phyloP scores from a whole-genome alignment of 345 rosid species.

The Hibiscus syriacus region DNA sequence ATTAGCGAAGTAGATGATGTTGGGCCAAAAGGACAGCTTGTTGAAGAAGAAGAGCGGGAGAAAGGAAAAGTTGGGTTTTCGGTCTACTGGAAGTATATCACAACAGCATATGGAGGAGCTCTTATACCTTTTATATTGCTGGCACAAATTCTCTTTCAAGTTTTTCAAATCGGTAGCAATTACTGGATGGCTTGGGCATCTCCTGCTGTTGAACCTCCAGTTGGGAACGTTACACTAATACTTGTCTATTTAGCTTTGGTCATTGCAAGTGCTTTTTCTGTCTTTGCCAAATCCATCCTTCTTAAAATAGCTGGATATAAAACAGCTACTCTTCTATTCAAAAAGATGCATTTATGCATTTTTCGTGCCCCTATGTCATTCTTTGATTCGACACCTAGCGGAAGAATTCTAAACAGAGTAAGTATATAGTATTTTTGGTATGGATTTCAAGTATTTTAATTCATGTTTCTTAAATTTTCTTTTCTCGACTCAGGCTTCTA shows the following conservation, averaged over 20 bases:
- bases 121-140: conserved; percentile 66
- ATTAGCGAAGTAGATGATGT: conserved; percentile 29
- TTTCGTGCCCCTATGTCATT: conserved; percentile 77
- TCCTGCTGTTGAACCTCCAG: conserved; percentile 51
- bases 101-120: conserved; percentile 63
- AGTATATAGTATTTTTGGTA: background rate
- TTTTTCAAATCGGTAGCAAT: conserved; percentile 72
- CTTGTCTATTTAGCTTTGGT: conserved; percentile 51
- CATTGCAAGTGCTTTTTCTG: conserved; percentile 51
- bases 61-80: conserved; percentile 63
- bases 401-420: conserved; percentile 63
- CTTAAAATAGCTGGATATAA: conserved; percentile 52
- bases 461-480: background rate
- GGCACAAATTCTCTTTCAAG: conserved; percentile 53
- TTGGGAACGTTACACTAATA: conserved; percentile 33
- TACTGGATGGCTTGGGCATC: conserved; percentile 91
- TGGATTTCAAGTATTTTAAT: background rate
- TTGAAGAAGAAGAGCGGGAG: conserved; percentile 83
- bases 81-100: conserved; percentile 65
- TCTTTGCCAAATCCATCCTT: conserved; percentile 44
- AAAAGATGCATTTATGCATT: conserved; percentile 56
- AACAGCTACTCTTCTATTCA: conserved; percentile 62
- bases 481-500: conserved; percentile 52
- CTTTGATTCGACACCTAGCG: conserved; percentile 79
- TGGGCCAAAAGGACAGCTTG: conserved; percentile 47